Evolutionary conservation across 768 basidiomycete species (phyloP).

Genomic region (Exsudoporus frostii): DNA sequence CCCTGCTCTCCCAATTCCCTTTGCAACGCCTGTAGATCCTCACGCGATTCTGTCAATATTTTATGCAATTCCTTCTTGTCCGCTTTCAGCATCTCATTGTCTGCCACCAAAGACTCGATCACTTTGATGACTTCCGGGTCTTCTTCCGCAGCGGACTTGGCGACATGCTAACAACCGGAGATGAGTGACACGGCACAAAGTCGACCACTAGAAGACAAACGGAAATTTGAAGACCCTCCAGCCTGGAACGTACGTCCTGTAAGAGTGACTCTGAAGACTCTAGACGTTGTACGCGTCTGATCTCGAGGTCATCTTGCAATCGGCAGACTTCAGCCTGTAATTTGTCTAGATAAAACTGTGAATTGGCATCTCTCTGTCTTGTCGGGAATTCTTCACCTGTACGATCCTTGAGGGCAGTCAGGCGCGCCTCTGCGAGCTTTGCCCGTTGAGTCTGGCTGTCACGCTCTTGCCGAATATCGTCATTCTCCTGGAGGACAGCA

Average conservation of each 20-base stretch:
- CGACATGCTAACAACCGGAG: slow-evolving; percentile 34
- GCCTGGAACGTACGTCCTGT: slow-evolving; percentile 58
- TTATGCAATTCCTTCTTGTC: slow-evolving; percentile 79
- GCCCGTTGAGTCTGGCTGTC: slow-evolving; percentile 68
- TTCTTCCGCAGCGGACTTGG: slow-evolving; percentile 37
- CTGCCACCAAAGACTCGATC: slow-evolving; percentile 80
- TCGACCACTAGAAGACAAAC: slow-evolving; percentile 36
- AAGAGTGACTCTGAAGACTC: slow-evolving; percentile 68
- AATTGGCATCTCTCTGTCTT: slow-evolving; percentile 1
- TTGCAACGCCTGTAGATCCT: slow-evolving; percentile 66
- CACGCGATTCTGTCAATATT: slow-evolving; percentile 70
- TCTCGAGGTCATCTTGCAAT: slow-evolving; percentile 62
- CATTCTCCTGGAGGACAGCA: slow-evolving; percentile 66
- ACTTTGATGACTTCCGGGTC: slow-evolving; percentile 63
- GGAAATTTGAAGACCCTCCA: slow-evolving; percentile 58
- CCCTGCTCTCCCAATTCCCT: slow-evolving; percentile 76
- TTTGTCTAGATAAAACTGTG: slow-evolving; percentile 47
- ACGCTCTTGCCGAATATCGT: slow-evolving; percentile 82
- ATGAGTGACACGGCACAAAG: slow-evolving; percentile 14
- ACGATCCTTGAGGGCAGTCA: slow-evolving; percentile 63
- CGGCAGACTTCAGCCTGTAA: slow-evolving; percentile 63
- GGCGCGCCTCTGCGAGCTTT: slow-evolving; percentile 62
- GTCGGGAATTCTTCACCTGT: slow-evolving; percentile 42
- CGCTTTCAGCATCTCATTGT: slow-evolving; percentile 78
- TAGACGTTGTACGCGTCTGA: slow-evolving; percentile 54